Conservation (phyloP, 1,284 basidiomycete species). For the Moesziomyces sp. region DNA sequence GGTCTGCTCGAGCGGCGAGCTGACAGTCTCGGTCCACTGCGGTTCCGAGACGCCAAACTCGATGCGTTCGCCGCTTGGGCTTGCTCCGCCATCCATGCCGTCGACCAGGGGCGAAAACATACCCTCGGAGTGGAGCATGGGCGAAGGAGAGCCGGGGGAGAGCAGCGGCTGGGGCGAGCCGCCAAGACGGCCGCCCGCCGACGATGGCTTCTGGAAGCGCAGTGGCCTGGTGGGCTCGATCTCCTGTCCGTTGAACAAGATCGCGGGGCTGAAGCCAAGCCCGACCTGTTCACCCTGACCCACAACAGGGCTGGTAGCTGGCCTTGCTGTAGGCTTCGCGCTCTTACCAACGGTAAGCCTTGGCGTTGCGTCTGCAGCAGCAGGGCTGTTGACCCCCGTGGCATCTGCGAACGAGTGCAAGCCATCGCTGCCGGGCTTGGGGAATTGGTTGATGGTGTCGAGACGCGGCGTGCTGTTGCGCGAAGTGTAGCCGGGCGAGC, state of each 20-base stretch:
- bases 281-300: conserved; percentile 11
- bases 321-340: conserved; percentile 10
- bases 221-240: conserved; percentile 40
- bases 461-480: conserved; percentile 31
- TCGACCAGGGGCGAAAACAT: conserved; percentile 27
- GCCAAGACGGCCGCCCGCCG: conserved; percentile 30
- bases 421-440: conserved; percentile 18
- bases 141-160: conserved; percentile 29
- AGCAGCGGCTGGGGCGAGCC: conserved; percentile 26
- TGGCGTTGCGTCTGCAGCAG: conserved; percentile 18
- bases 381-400: neutral
- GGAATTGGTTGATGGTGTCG: conserved; percentile 32
- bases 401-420: conserved; percentile 4
- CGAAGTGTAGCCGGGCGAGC: conserved; percentile 33
- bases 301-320: conserved; percentile 25
- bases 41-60: conserved; percentile 22
- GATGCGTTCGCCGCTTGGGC: conserved; percentile 26
- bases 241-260: conserved; percentile 43
- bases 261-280: conserved; percentile 34
- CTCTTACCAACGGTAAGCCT: conserved; percentile 12
- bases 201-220: conserved; percentile 31
- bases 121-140: conserved; percentile 30
- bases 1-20: too few species aligned
- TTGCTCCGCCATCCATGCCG: conserved; percentile 1
- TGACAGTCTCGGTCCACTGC: too few species aligned